Conservation (phyloP, 768 basidiomycete species). For the Rubroboletus satanas region DNA sequence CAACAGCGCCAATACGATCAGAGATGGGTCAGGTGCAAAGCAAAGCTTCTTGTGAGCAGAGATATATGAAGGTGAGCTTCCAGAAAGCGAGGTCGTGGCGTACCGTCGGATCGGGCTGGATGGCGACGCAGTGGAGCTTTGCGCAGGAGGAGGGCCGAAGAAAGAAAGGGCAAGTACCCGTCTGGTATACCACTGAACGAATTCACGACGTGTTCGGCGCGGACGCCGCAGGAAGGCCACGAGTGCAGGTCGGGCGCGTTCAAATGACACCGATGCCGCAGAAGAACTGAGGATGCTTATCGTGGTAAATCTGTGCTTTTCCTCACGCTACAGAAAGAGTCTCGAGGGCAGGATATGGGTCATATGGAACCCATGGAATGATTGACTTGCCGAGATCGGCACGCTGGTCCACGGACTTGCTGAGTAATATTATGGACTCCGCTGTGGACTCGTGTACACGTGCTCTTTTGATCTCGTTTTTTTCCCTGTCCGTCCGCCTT, state of each 20-base stretch:
- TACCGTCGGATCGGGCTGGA: constrained; percentile 1
- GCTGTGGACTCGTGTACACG: constrained; percentile 25
- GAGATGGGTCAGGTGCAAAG: neutral
- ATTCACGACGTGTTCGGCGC: constrained; percentile 13
- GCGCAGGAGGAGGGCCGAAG: constrained; percentile 4
- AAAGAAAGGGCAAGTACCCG: neutral
- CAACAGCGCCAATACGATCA: neutral
- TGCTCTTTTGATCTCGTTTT: constrained; percentile 34
- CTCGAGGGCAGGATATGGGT: neutral
- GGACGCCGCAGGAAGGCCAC: constrained; percentile 1
- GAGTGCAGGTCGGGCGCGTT: constrained; percentile 2
- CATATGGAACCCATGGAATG: neutral
- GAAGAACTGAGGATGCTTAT: constrained; percentile 18
- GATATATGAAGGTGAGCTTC: neutral
- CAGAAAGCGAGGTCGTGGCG: constrained; percentile 1
- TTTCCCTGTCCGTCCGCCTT: constrained; percentile 34
- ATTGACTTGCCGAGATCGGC: constrained; percentile 13
- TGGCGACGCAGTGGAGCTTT: constrained; percentile 9
- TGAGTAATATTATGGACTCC: constrained; percentile 16
- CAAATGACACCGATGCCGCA: too few species aligned
- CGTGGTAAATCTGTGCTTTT: constrained; percentile 18
- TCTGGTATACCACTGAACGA: neutral
- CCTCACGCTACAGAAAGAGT: neutral
- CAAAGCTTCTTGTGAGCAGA: neutral
- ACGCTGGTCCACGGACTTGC: constrained; percentile 26